These are phyloP conservation scores for Eleusine indica DNA, from an alignment of 176 grass and related monocot species.

Conservation along the genomic window DNA sequence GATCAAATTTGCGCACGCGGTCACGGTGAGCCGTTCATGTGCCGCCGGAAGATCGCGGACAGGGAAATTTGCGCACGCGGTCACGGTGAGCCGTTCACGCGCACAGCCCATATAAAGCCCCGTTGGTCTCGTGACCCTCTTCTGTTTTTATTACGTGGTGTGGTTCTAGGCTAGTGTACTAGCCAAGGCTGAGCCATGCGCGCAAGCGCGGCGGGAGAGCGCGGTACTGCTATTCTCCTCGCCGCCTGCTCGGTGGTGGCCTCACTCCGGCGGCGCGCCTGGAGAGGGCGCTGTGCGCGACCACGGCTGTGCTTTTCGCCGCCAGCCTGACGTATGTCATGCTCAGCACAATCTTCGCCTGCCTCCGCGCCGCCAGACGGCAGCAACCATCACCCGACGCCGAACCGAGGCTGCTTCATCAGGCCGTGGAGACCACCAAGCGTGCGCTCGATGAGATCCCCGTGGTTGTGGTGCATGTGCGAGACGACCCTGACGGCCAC, in stretches of 20 bases:
- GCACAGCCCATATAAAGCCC: neutral
- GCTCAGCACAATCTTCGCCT: conserved; percentile 34
- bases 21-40: no score
- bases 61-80: neutral
- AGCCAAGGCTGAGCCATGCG: conserved; percentile 12
- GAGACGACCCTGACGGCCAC: neutral
- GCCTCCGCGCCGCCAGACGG: neutral
- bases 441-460: conserved; percentile 40
- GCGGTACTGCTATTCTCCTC: neutral
- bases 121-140: neutral
- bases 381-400: neutral
- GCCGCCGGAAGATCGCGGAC: no score
- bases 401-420: neutral
- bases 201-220: neutral
- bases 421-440: neutral
- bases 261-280: neutral
- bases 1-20: no score
- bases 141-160: neutral
- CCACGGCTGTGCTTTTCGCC: conserved; percentile 24
- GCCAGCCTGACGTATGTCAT: conserved; percentile 28
- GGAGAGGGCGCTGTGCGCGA: conserved; percentile 1
- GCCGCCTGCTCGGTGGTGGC: neutral
- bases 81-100: neutral
- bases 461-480: neutral
- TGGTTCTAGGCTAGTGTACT: no score